These are phyloP conservation scores for Oemleria cerasiformis DNA, from an alignment of 306 rosid species.

Conservation along the genomic window DNA sequence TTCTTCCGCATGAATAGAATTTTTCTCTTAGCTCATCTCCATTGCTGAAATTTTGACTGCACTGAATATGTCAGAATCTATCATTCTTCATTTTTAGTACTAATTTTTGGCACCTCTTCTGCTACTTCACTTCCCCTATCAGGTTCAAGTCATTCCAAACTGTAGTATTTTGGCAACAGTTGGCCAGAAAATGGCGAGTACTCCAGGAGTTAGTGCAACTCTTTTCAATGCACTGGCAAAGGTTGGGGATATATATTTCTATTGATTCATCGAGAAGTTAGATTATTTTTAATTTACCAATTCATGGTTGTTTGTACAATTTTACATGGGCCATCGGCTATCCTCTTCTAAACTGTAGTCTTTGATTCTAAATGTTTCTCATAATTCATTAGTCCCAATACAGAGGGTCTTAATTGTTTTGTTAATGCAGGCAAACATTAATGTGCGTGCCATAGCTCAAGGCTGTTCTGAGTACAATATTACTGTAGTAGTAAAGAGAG, in stretches of 20 bases:
- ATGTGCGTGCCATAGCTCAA: conserved; percentile 98
- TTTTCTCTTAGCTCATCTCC: not conserved
- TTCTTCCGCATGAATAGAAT: not conserved
- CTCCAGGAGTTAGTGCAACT: conserved; percentile 99
- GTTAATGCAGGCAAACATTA: conserved; percentile 74
- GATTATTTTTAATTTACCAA: not conserved
- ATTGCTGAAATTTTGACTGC: not conserved
- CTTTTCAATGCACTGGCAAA: conserved; percentile 95
- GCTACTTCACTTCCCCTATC: conserved; percentile 19
- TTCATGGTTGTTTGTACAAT: not conserved
- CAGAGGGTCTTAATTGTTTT: conserved; percentile 16
- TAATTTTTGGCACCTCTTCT: conserved; percentile 11
- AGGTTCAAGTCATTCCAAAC: conserved; percentile 86
- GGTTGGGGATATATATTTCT: conserved; percentile 42
- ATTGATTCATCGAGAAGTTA: not conserved
- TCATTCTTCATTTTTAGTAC: not conserved
- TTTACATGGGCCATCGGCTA: not conserved
- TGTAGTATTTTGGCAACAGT: conserved; percentile 98
- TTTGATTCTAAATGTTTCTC: conserved; percentile 13
- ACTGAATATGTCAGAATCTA: not conserved
- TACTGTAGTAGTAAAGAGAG: conserved; percentile 85
- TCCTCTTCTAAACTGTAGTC: not conserved
- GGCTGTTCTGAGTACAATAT: conserved; percentile 97
- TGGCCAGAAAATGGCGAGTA: conserved; percentile 99
- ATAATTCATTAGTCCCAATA: conserved; percentile 12